Evolutionary conservation across 352 stramenopile species (phyloP).

Genomic region (Phytophthora pluvialis): DNA sequence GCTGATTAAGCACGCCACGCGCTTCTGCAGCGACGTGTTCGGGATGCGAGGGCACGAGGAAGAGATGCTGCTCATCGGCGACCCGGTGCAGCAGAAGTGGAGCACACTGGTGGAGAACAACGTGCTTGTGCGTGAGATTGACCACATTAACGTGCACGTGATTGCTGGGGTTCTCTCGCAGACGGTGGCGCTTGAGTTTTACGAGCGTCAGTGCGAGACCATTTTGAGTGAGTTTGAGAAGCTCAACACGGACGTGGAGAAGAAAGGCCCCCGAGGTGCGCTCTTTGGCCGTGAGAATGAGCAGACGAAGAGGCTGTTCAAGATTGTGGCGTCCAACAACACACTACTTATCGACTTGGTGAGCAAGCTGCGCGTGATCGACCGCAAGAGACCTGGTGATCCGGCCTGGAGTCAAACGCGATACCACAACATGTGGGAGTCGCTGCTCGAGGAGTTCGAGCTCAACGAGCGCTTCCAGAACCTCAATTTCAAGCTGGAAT

Average conservation of each 20-base stretch:
- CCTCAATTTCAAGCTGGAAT: conserved; percentile 97
- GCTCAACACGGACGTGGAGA: conserved; percentile 91
- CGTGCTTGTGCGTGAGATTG: conserved; percentile 80
- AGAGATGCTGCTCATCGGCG: conserved; percentile 74
- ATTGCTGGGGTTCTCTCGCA: conserved; percentile 96
- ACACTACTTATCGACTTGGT: conserved; percentile 97
- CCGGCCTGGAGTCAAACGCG: conserved; percentile 95
- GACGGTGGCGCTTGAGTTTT: conserved; percentile 96
- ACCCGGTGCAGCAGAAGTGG: conserved; percentile 77
- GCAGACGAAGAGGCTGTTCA: conserved; percentile 83
- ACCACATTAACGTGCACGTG: conserved; percentile 90
- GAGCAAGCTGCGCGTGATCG: conserved; percentile 96
- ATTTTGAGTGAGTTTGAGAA: conserved; percentile 95
- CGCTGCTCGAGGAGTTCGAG: conserved; percentile 92
- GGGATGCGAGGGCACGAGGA: conserved; percentile 83
- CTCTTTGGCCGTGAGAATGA: conserved; percentile 80
- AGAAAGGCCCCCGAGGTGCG: conserved; percentile 71
- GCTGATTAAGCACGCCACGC: conserved; percentile 78
- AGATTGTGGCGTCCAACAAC: conserved; percentile 96
- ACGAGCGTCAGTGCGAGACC: conserved; percentile 95
- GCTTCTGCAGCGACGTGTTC: conserved; percentile 80
- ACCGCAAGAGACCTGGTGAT: conserved; percentile 92
- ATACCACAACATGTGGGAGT: conserved; percentile 94
- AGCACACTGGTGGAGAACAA: conserved; percentile 87
- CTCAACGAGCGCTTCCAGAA: conserved; percentile 95